Evolutionary conservation across 495 filamentous ascomycete species (phyloP), one percentile per base, ranked within the genome.

Genomic region (Daldinia decipiens): DNA sequence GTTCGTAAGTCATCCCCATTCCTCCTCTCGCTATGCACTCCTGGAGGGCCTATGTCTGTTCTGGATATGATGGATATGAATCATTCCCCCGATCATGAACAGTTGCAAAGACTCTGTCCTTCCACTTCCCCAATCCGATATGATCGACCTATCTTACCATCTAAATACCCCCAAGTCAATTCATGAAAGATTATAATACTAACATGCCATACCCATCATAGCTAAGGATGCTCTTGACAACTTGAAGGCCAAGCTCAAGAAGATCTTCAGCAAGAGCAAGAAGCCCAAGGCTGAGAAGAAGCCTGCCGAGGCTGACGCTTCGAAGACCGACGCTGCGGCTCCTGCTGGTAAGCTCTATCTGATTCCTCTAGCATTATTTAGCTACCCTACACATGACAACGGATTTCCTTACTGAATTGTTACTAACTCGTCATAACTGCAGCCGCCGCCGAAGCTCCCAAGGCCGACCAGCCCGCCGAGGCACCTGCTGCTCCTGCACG

Each of bases 211-310:
- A 58, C 21, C 13, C 50, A 36, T 43, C 36, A 59, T 58, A 82
- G 80, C 80, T 39, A 71, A 71, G 29, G 76, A 77, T 45, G 75
- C 75, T 31, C 59, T 82, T 31, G 57, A 59, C 60, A 74, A 77
- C 56, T 51, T 82, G 52, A 82, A 81, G 79, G 72, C 73, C 59
- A 90, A 89, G 74, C 83, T 90, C 77, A 85, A 85, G 72, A 85
- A 83, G 62, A 72, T 88, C 38, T 83, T 89, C 12, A 76, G 81
- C 63, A 76, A 74, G 71, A 78, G 78, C 68, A 80, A 77, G 65
- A 61, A 70, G 62, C 4, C 65, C 24, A 65, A 72, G 36, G 39
- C 67, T 47, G 59, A 40, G 29, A 75, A 74, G 56, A 76, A 76
- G 57, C 62, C 75, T 36, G 65, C 52, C 50, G 77, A 76, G 55